Evolutionary conservation across 208 protist genomes (phyloP).

Genomic region (Zelonia costaricensis): DNA sequence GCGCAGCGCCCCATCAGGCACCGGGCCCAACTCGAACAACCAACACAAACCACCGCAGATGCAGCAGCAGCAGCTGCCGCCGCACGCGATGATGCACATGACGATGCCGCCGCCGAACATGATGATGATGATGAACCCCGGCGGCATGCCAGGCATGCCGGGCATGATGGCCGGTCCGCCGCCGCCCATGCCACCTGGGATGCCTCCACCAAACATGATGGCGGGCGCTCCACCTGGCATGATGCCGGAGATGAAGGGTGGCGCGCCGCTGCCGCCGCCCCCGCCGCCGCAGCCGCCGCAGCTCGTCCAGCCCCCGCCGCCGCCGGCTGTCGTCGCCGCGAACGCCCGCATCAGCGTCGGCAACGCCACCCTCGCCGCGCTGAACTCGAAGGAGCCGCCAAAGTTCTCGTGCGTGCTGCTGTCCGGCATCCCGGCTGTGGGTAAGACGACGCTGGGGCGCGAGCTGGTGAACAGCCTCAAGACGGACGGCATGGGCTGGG

Average conservation of each 20-base stretch:
- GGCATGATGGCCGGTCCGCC: constrained; percentile 15
- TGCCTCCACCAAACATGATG: constrained; percentile 15
- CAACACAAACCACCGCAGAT: too few species aligned
- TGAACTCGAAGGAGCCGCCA: constrained; percentile 78
- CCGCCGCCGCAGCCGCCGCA: constrained; percentile 5
- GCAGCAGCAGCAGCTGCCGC: too few species aligned
- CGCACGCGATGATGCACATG: too few species aligned
- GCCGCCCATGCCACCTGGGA: background rate
- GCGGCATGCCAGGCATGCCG: too few species aligned
- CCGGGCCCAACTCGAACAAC: too few species aligned
- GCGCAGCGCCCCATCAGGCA: too few species aligned
- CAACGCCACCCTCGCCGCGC: constrained; percentile 67
- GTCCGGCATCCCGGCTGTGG: constrained; percentile 69
- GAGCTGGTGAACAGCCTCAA: constrained; percentile 76
- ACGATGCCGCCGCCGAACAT: too few species aligned
- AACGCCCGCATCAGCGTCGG: constrained; percentile 63
- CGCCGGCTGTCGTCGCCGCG: constrained; percentile 13
- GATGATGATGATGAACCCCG: too few species aligned
- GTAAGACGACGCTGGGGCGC: constrained; percentile 80
- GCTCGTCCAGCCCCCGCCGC: constrained; percentile 5
- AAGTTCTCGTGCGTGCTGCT: constrained; percentile 90
- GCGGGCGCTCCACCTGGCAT: background rate
- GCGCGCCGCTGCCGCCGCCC: background rate
- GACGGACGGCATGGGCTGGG: constrained; percentile 73
- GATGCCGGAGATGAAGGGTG: background rate